Base-by-base conservation (phyloP, 2,329 filamentous ascomycete genomes). In the Cordyceps farinosa region DNA sequence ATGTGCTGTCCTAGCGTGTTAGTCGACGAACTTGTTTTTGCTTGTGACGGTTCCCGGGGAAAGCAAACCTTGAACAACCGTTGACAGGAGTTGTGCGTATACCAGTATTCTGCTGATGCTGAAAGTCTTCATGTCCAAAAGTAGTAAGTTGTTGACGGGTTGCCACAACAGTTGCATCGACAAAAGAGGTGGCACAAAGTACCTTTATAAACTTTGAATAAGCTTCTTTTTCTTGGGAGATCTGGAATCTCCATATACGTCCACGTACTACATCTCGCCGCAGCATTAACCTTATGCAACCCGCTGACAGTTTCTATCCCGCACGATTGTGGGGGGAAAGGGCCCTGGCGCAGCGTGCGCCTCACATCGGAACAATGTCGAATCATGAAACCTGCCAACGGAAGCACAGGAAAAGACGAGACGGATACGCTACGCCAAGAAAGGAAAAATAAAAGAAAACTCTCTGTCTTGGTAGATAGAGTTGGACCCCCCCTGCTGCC, bases 21-120 rank as follows among this genome's bases (percentile, higher is more conserved):
- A 63, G 55, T 44, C 22, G 22, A 22, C 22, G 22, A 22, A 22
- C 22, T 22, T 22, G 22, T 32, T 6, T 32, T 1, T 30, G 15
- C 36, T 22, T 22, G 34, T 34, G 22, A 36, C 13, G 15, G 3
- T 2, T 9, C 40, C 6, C 10, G n/a, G 15, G 6, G 45, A 29
- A 27, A 58, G 22, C 61, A 38, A 30, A 63, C 61, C 61, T 32
- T 30, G 34, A n/a, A 45, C 61, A 44, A 29, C 48, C 4, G 61
- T 29, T 27, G 40, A 13, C 17, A 63, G 34, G 13, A 63, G 42
- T 51, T 62, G 59, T 27, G 59, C 38, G 42, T 55, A 62, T 62
- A 62, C 42, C 10, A 62, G 30, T 22, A 55, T 15, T 30, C 15
- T 22, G 32, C 59, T 50, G 13, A 62, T 42, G 15, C 29, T 36